Evolutionary conservation across 345 rosid species (phyloP).

Genomic region (Mercurialis annua): DNA sequence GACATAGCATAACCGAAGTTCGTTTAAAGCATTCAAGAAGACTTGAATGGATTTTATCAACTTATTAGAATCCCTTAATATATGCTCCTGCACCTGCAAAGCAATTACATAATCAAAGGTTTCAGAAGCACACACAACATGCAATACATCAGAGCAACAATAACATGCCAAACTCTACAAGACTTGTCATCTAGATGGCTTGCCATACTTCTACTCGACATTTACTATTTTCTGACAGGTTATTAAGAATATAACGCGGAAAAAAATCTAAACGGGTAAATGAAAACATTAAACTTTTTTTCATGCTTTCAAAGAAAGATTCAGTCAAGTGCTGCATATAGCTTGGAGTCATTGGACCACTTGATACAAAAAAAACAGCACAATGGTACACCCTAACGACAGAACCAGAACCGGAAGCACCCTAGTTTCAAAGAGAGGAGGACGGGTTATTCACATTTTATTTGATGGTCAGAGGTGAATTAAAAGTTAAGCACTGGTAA

Average conservation of each 20-base stretch:
- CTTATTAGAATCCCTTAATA: slow-evolving; percentile 66
- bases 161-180: background rate
- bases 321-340: background rate
- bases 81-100: slow-evolving; percentile 68
- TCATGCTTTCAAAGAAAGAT: background rate
- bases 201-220: background rate
- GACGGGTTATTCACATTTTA: too few relatives aligned
- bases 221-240: background rate
- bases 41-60: slow-evolving; percentile 85
- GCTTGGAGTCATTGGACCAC: background rate
- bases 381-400: too few relatives aligned
- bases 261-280: background rate
- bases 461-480: too few relatives aligned
- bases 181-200: background rate
- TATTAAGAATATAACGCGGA: background rate
- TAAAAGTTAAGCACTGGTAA: too few relatives aligned
- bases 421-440: too few relatives aligned
- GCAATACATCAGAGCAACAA: background rate
- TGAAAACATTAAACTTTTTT: background rate
- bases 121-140: background rate
- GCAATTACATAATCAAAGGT: background rate
- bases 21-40: slow-evolving; percentile 73
- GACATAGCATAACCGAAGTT: slow-evolving; percentile 71
- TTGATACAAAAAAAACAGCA: background rate
- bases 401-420: too few relatives aligned